Evolutionary conservation across 2,329 filamentous ascomycete species (phyloP).

Genomic region (Cytospora schulzeri): DNA sequence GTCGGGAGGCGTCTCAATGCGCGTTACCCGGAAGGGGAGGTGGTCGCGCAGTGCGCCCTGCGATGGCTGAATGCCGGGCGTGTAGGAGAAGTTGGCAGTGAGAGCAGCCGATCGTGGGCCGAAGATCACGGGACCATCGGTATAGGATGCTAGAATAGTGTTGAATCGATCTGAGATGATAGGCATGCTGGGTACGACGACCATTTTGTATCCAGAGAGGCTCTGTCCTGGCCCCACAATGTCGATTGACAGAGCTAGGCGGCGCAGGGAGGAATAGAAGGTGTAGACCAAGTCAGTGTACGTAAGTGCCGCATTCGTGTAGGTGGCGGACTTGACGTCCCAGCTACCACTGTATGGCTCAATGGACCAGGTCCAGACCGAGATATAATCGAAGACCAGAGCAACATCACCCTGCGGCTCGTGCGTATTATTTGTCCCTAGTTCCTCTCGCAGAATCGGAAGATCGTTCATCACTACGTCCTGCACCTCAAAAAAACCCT

Average conservation of each 20-base stretch:
- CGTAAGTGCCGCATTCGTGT: constrained; percentile 25
- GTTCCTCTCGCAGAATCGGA: constrained; percentile 21
- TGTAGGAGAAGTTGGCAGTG: constrained; percentile 28
- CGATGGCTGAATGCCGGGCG: constrained; percentile 30
- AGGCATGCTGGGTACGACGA: constrained; percentile 31
- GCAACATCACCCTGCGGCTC: constrained; percentile 30
- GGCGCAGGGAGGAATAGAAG: constrained; percentile 31
- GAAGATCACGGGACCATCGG: constrained; percentile 29
- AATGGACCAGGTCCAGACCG: constrained; percentile 31
- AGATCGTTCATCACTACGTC: constrained; percentile 28
- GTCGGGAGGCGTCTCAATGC: constrained; percentile 31
- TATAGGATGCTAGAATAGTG: constrained; percentile 23
- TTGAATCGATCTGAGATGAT: constrained; percentile 29
- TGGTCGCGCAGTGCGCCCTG: constrained; percentile 27
- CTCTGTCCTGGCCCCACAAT: constrained; percentile 30
- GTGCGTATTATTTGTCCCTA: constrained; percentile 4
- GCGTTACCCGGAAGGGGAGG: constrained; percentile 31
- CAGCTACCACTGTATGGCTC: constrained; percentile 32
- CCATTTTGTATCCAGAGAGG: constrained; percentile 31
- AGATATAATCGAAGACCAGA: constrained; percentile 31
- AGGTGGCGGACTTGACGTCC: constrained; percentile 29
- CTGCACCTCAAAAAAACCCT: constrained; percentile 28
- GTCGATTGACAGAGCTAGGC: constrained; percentile 32
- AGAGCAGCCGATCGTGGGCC: constrained; percentile 31
- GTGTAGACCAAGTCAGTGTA: constrained; percentile 30